Base-by-base conservation (phyloP, 495 filamentous ascomycete species). In the Aspergillus olivimuriae region DNA sequence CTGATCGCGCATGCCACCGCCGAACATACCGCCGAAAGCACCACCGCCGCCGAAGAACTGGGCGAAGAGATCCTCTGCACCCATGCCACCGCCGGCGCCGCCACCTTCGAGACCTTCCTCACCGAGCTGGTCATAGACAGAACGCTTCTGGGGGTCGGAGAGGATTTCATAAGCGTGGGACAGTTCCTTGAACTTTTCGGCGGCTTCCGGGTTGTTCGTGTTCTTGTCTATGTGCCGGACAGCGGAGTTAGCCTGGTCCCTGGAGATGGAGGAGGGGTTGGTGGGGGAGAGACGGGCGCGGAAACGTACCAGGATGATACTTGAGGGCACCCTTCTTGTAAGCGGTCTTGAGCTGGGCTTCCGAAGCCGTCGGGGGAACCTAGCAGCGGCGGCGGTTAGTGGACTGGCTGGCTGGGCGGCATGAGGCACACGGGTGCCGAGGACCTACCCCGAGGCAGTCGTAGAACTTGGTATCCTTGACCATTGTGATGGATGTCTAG, bases 141-240 rank as follows among this genome's bases (percentile, higher is more conserved):
- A 63, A 50, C 92, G 86, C 74, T 95, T 96, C 66, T 97, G 81
- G 19, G 86, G 66, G 55, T 99, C 94, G 46, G 84, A 89, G 16
- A 99, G 81, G 50, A 87, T 78, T 69, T 99, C 94, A 64, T 96
- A 97, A 23, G 92, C 92, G 51, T 89, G 83, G 41, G 87, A 94
- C 37, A 97, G 76, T 56, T 96, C 91, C 72, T 97, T 96, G 80
- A 99, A 97, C 65, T 95, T 97, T 39, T 95, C 88, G 41, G 89
- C 87, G 33, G 92, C 88, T 19, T 87, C 86, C 31, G 90, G 89
- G 73, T 91, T 91, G 70, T 92, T 81, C 34, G 82, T 80, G 65
- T 97, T 97, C 77, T 98, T 98, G 70, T 98, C 92, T 94, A 53
- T 41, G 52, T 40, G 43, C 28, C 32, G 32, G 16, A 1, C 28